A percentile compares a stretch with the other conserved stretches of the same genome.
These are phyloP conservation scores for Pichiaceae sp. DNA, from an alignment of 1,139 yeast species.

Conservation along the genomic window DNA sequence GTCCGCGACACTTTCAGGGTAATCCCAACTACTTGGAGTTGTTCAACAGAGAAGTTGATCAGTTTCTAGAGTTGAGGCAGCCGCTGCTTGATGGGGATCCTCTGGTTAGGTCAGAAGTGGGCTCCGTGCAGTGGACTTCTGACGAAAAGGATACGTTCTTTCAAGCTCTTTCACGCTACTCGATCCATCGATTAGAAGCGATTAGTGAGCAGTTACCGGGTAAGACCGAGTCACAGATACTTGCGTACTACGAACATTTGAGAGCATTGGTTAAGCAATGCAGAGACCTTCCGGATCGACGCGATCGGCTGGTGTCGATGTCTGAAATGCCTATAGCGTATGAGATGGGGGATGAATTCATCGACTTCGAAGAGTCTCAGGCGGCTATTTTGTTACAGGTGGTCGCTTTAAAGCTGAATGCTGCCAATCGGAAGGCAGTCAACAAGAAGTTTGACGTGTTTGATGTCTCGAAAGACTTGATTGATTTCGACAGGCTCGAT, in stretches of 20 bases:
- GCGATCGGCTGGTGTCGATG: constrained; percentile 24
- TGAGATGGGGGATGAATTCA: constrained; percentile 44
- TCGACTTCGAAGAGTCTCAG: constrained; percentile 36
- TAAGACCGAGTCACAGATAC: constrained; percentile 39
- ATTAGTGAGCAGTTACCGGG: constrained; percentile 29
- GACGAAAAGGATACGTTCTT: constrained; percentile 36
- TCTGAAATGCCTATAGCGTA: constrained; percentile 42
- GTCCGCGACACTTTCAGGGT: constrained; percentile 5
- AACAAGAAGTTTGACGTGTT: not conserved
- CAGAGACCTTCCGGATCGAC: constrained; percentile 17
- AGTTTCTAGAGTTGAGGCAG: constrained; percentile 7
- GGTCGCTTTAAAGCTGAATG: too few relatives aligned
- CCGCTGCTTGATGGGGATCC: not conserved
- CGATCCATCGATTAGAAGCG: constrained; percentile 38
- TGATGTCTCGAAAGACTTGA: not conserved
- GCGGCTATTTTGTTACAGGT: constrained; percentile 11
- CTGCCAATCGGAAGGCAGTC: constrained; percentile 5
- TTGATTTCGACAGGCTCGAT: not conserved
- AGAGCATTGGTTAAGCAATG: constrained; percentile 20
- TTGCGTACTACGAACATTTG: constrained; percentile 36
- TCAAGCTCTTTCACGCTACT: constrained; percentile 33
- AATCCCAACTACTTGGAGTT: constrained; percentile 11
- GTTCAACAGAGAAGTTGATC: constrained; percentile 12
- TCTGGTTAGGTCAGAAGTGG: not conserved
- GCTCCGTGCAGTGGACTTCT: constrained; percentile 27